Percentiles rank a stretch among this genome's conserved stretches.
These are phyloP conservation scores for Aristolochia contorta DNA, from an alignment of 164 flowering plant species.

Conservation along the genomic window DNA sequence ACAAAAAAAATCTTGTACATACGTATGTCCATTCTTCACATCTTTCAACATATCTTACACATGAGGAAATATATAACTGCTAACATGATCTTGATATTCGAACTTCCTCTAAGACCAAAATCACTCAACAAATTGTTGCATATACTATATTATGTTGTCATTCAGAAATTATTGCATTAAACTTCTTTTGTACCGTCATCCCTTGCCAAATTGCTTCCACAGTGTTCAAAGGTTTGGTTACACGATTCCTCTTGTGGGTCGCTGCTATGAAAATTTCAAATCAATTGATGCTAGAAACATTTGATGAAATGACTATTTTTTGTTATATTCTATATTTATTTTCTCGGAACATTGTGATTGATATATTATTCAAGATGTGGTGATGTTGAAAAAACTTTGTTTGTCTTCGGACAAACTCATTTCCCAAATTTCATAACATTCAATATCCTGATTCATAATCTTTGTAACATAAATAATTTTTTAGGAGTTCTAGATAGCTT, in stretches of 20 bases:
- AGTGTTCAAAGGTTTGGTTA: slow-evolving; percentile 19
- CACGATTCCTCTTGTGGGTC: slow-evolving; percentile 31
- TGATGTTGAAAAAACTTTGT: slow-evolving; percentile 26
- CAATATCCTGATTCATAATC: slow-evolving; percentile 39
- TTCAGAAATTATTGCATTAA: slow-evolving; percentile 45
- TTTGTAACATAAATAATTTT: slow-evolving; percentile 37
- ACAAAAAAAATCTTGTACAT: not conserved
- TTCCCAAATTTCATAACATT: slow-evolving; percentile 47
- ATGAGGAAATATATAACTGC: no score
- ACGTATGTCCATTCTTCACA: not conserved
- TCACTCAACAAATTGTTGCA: slow-evolving; percentile 28
- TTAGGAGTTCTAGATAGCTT: slow-evolving; percentile 17
- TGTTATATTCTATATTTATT: slow-evolving; percentile 44
- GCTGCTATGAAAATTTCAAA: slow-evolving; percentile 13
- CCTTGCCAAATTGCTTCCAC: slow-evolving; percentile 43
- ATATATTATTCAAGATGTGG: slow-evolving; percentile 41
- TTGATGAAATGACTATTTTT: slow-evolving; percentile 34
- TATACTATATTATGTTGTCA: slow-evolving; percentile 33
- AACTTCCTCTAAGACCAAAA: not conserved
- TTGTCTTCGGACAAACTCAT: slow-evolving; percentile 21
- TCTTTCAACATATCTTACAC: not conserved
- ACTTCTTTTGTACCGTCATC: slow-evolving; percentile 55
- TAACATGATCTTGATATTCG: slow-evolving; percentile 1
- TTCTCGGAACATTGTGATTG: slow-evolving; percentile 46
- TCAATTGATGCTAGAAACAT: slow-evolving; percentile 35